Percentiles rank a stretch among this genome's conserved stretches.
Conservation (phyloP, 2,329 filamentous ascomycete genomes). For the Penicillium italicum region DNA sequence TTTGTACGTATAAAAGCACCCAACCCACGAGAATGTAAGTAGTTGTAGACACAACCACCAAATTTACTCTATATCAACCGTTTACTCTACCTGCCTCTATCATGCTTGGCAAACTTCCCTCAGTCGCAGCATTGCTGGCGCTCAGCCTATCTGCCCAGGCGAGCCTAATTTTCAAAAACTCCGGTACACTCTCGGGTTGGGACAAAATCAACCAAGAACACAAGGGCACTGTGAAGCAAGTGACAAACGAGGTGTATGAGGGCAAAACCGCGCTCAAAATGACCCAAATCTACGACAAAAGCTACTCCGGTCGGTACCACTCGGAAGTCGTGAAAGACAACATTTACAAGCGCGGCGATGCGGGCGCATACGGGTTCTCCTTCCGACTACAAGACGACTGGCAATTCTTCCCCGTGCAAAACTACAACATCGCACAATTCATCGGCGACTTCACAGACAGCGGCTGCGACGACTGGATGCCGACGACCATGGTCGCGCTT, state of each 20-base stretch:
- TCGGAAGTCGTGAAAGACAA: constrained; percentile 47
- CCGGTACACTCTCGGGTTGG: constrained; percentile 42
- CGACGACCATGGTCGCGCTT: constrained; percentile 49
- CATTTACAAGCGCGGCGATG: constrained; percentile 47
- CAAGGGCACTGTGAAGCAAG: constrained; percentile 43
- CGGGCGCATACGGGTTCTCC: constrained; percentile 50
- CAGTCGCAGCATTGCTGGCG: not conserved
- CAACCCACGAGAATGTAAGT: not conserved
- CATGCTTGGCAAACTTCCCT: not conserved
- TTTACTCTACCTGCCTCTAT: not conserved
- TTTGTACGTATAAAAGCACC: not conserved
- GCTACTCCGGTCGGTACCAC: constrained; percentile 48
- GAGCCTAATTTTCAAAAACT: constrained; percentile 21
- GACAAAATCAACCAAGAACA: constrained; percentile 40
- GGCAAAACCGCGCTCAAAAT: constrained; percentile 45
- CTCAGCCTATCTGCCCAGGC: constrained; percentile 5
- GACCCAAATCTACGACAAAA: constrained; percentile 38
- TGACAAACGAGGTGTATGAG: constrained; percentile 42
- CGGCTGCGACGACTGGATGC: constrained; percentile 49
- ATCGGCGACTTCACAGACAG: constrained; percentile 49
- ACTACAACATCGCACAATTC: constrained; percentile 52
- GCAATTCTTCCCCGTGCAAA: constrained; percentile 46
- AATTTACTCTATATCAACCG: not conserved
- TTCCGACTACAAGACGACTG: constrained; percentile 50
- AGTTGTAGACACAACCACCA: not conserved